phyloP scores from a whole-genome alignment of 805 yeast species.

The Wickerhamiella brachini region DNA sequence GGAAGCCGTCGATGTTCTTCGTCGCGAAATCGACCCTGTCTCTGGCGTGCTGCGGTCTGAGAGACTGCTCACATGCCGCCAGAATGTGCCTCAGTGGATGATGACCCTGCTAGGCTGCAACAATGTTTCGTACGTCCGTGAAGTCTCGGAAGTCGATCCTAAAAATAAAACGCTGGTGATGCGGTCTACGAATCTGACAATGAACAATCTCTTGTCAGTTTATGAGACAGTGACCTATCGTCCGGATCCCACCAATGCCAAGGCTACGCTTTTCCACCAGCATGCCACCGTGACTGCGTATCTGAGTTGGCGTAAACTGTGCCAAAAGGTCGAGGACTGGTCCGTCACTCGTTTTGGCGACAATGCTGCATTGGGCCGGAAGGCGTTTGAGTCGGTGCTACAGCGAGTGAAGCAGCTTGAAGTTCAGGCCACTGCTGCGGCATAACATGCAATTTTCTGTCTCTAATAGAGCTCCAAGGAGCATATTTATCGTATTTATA shows the following conservation, averaged over 20 bases:
- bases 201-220: conserved; percentile 60
- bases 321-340: conserved; percentile 86
- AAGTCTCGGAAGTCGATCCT: conserved; percentile 74
- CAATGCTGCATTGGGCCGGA: conserved; percentile 70
- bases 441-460: neutral
- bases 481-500: neutral
- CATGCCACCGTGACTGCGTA: conserved; percentile 82
- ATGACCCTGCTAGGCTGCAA: conserved; percentile 56
- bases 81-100: conserved; percentile 76
- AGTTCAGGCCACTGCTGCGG: neutral
- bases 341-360: conserved; percentile 75
- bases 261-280: conserved; percentile 53
- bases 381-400: conserved; percentile 68
- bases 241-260: conserved; percentile 48
- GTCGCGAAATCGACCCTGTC: conserved; percentile 48
- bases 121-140: conserved; percentile 69
- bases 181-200: conserved; percentile 80
- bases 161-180: conserved; percentile 47
- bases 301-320: conserved; percentile 51
- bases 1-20: conserved; percentile 76
- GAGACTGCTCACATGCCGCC: conserved; percentile 77
- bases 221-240: conserved; percentile 74
- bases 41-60: conserved; percentile 58
- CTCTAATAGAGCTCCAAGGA: neutral
- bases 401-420: neutral